These are phyloP conservation scores for Alternaria sp. DNA, from an alignment of 2,329 filamentous ascomycete species.

Conservation along the genomic window DNA sequence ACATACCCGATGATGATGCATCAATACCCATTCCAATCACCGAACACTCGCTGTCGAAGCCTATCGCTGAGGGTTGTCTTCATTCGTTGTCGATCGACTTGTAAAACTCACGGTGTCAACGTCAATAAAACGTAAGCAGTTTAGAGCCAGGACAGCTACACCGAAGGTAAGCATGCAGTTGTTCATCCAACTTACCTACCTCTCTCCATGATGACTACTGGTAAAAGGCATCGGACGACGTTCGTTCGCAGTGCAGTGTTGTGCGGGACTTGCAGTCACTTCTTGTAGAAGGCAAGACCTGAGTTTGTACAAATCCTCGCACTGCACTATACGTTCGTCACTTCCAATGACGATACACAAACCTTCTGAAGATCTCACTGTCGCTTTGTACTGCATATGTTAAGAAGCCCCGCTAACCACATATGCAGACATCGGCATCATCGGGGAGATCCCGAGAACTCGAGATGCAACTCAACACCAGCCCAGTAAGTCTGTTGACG, in stretches of 20 bases:
- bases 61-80: not conserved
- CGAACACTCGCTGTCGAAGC: constrained; percentile 3
- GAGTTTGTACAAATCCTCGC: not conserved
- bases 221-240: not conserved
- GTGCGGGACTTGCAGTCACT: not conserved
- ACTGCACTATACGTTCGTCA: not conserved
- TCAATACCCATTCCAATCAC: constrained; percentile 5
- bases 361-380: not conserved
- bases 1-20: not conserved
- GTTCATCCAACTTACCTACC: not conserved
- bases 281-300: not conserved
- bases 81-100: not conserved
- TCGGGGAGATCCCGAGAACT: not conserved
- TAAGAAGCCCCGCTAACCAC: not conserved
- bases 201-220: not conserved
- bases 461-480: not conserved
- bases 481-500: not conserved
- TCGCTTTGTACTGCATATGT: not conserved
- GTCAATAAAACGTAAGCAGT: not conserved
- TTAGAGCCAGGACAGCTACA: not conserved
- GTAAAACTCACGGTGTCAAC: not conserved
- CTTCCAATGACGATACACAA: not conserved
- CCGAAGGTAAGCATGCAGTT: not conserved
- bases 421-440: not conserved
- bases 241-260: not conserved